Evolutionary conservation across 192 early-diverging fungal genomes (phyloP), one percentile per base, ranked within the genome.

Genomic region (Coemansia sp.): DNA sequence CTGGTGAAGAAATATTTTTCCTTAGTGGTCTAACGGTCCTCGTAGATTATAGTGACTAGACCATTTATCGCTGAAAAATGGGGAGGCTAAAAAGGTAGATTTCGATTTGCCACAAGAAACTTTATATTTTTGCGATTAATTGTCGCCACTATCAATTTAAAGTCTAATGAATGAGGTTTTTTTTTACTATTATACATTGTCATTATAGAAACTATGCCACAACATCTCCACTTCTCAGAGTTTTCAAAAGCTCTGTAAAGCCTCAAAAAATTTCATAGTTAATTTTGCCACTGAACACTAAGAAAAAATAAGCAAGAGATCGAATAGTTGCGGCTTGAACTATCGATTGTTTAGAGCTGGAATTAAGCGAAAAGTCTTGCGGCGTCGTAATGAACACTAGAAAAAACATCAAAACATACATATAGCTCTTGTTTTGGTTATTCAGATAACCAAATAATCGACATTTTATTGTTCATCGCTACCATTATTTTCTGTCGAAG

Each of bases 361-460:
- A 16, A 50, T 14, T 31, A 21, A 26, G n/a, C 20, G 26, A 28
- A 50, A 50, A 31, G 15, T 9, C 7, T n/a, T 50, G 48, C 48
- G 48, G 48, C 48, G 48, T 33, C 28, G 28, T 50, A 50, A 50
- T 50, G 48, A 50, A 33, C 48, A 33, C 28, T 11, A 16, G 16
- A 42, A 33, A 18, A 50, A 50, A 33, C 48, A 50, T 33, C 48
- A 50, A 50, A 50, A 50, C 48, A 50, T 33, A 50, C 48, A 50
- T 33, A 6, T 35, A 10, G 33, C 7, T 35, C 33, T 35, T 35
- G 33, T 49, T 30, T 50, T 50, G 48, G 48, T 50, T 50, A 50
- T 50, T 19, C 16, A 10, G 2, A 50, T 50, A 50, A 33, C 48
- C 33, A 16, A 16, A 35, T 35, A 35, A 35, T 35, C 33, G 33